These are phyloP conservation scores for Aureobasidium sp. DNA, from an alignment of 2,329 filamentous ascomycete species.

Conservation along the genomic window DNA sequence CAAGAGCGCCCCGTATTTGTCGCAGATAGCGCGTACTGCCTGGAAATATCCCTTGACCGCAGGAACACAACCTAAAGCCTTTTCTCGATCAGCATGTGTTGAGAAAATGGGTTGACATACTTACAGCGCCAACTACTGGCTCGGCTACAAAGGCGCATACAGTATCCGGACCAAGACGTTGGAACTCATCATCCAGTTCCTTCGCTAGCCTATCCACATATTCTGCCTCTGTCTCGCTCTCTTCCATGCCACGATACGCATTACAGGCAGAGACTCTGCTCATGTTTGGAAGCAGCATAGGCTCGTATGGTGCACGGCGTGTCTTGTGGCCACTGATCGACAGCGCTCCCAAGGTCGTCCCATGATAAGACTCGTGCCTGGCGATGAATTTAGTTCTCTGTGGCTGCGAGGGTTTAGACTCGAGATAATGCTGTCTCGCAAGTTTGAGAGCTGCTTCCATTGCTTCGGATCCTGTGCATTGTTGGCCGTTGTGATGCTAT, in stretches of 20 bases:
- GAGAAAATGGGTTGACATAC: slow-evolving; percentile 22
- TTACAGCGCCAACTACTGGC: slow-evolving; percentile 63
- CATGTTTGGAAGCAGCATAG: slow-evolving; percentile 50
- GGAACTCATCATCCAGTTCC: slow-evolving; percentile 63
- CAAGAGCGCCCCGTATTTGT: slow-evolving; percentile 64
- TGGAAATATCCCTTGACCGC: slow-evolving; percentile 61
- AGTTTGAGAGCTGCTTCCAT: slow-evolving; percentile 64
- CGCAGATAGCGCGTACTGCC: slow-evolving; percentile 61
- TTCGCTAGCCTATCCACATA: slow-evolving; percentile 56
- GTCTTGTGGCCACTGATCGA: slow-evolving; percentile 56
- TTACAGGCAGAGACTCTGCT: slow-evolving; percentile 61
- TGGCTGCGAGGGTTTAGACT: slow-evolving; percentile 46
- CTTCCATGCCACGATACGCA: slow-evolving; percentile 51
- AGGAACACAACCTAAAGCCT: slow-evolving; percentile 63
- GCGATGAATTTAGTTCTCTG: slow-evolving; percentile 56
- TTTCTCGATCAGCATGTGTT: background rate
- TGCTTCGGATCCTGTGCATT: slow-evolving; percentile 44
- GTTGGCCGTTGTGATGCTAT: background rate
- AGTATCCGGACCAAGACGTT: slow-evolving; percentile 54
- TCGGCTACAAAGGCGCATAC: slow-evolving; percentile 69
- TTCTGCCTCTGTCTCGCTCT: slow-evolving; percentile 47
- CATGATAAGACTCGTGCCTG: slow-evolving; percentile 61
- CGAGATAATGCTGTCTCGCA: slow-evolving; percentile 58
- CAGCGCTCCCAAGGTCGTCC: slow-evolving; percentile 61
- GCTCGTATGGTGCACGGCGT: slow-evolving; percentile 56